Evolutionary conservation across 2,329 filamentous ascomycete genomes (phyloP), one percentile per base, ranked within the genome.

Genomic region (Pseudogymnoascus sp.): DNA sequence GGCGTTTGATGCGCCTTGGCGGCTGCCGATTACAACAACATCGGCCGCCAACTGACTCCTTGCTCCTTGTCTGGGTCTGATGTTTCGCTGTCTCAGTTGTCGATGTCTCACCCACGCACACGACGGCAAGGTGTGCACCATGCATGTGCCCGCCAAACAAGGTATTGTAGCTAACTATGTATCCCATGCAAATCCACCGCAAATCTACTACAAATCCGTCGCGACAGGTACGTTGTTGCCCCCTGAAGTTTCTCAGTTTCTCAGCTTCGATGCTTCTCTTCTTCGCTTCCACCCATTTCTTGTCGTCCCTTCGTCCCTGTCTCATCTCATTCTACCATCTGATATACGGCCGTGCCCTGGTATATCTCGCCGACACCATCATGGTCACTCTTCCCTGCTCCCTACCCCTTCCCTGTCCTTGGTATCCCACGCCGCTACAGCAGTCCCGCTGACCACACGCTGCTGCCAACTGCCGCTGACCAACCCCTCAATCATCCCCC

Each of bases 261-360:
- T 42, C 38, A 42, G 34, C n/a, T 56, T 56, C 46, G 2, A 23
- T 14, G 1, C 42, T 46, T 23, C 21, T 5, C 8, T 56, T 8
- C 46, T 1, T 56, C 46, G 46, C 46, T 56, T 56, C 46, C 28
- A 34, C n/a, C 8, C 46, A 34, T 12, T 2, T 46, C 42, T 28
- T n/a, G 12, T 11, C 43, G 6, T 49, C 43, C 43, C 14, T 49
- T 28, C 23, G 6, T 6, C 25, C 25, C 46, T 34, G 46, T 56
- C 28, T 56, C 46, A 56, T 56, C 46, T 5, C 25, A 56, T 56
- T n/a, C n/a, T 56, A 34, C 46, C n/a, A 56, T 56, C 46, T 56
- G 46, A 56, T 56, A 56, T 56, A 56, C 46, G n/a, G 25, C 46
- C n/a, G 46, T 34, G 46, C 28, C n/a, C 46, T 34, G n/a, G 25